Evolutionary conservation across 768 basidiomycete species (phyloP).

Genomic region (Suillus subluteus): DNA sequence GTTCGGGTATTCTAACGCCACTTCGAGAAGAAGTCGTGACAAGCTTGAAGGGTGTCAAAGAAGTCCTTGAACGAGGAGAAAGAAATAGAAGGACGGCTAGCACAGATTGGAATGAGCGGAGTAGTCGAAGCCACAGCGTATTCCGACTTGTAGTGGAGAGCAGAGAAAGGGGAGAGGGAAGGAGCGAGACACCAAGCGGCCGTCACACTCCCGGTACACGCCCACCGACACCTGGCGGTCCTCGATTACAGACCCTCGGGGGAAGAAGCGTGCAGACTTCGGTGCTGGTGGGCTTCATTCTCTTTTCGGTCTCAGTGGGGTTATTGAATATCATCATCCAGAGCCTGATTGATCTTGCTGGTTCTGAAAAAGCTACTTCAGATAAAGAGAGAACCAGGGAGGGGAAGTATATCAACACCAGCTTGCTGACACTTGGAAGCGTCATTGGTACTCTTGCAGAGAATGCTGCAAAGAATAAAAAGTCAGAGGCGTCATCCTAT

Average conservation of each 20-base stretch:
- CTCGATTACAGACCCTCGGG: conserved; percentile 74
- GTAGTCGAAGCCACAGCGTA: conserved; percentile 92
- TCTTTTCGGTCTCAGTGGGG: not conserved
- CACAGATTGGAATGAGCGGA: conserved; percentile 99
- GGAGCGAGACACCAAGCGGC: conserved; percentile 37
- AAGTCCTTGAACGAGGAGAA: conserved; percentile 85
- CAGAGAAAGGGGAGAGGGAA: conserved; percentile 65
- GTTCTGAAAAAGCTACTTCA: conserved; percentile 94
- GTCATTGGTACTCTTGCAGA: conserved; percentile 93
- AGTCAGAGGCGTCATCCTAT: conserved; percentile 37
- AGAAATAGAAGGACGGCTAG: conserved; percentile 87
- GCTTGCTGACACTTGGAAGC: conserved; percentile 88
- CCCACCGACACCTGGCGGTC: conserved; percentile 58
- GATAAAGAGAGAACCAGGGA: conserved; percentile 96
- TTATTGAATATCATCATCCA: conserved; percentile 31
- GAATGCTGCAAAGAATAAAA: conserved; percentile 77
- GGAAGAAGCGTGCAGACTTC: conserved; percentile 80
- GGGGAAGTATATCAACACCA: conserved; percentile 96
- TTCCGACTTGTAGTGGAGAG: conserved; percentile 94
- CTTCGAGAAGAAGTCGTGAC: conserved; percentile 94
- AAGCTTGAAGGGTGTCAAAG: conserved; percentile 81
- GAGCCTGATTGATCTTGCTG: conserved; percentile 95
- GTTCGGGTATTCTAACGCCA: conserved; percentile 71
- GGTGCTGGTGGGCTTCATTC: conserved; percentile 56
- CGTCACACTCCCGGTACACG: conserved; percentile 56